Base-by-base conservation (phyloP, 495 filamentous ascomycete species). In the Penicillium flavigenum region DNA sequence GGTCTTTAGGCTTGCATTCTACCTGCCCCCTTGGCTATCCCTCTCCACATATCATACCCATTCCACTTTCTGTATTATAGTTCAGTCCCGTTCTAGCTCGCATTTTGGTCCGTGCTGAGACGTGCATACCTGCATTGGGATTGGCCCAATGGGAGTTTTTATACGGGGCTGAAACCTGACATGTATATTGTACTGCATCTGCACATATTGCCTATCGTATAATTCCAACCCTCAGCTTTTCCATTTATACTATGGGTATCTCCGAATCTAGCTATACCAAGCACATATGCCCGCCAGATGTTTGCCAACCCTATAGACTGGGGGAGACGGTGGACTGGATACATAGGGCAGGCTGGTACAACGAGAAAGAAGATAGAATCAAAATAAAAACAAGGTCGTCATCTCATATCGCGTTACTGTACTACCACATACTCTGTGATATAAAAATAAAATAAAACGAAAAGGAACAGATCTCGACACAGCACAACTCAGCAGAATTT, bases 401-500 rank as follows among this genome's bases (percentile, higher is more conserved):
- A 69, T 51, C 42, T 67, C 66, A 53, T 69, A 53, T 61, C 62
- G 62, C 64, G 59, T 69, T 67, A 65, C 43, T 65, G 56, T 51
- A 47, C 47, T 58, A 63, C 52, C 54, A 58, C 50, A 51, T 38
- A 22, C 41, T 51, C n/a, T 36, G 42, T 56, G 41, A 38, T 51
- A 45, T 32, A 45, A 50, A 29, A 44, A 34, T 1, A 31, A 34
- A 14, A 34, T 5, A 34, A 59, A 43, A 29, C 39, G 24, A 50
- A 41, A 26, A 20, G 42, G 48, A 57, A 59, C 48, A 53, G 63
- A 70, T 66, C 60, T 62, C 68, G 70, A 66, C 62, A 66, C 60
- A 66, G 59, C 47, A 60, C 12, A 57, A 53, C 20, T 34, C n/a
- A 34, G 41, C 59, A 59, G 24, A 62, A 62, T 54, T 44, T 61